These are phyloP conservation scores for Saccharum hybrid DNA, from an alignment of 202 grass and related monocot genomes.

Conservation along the genomic window DNA sequence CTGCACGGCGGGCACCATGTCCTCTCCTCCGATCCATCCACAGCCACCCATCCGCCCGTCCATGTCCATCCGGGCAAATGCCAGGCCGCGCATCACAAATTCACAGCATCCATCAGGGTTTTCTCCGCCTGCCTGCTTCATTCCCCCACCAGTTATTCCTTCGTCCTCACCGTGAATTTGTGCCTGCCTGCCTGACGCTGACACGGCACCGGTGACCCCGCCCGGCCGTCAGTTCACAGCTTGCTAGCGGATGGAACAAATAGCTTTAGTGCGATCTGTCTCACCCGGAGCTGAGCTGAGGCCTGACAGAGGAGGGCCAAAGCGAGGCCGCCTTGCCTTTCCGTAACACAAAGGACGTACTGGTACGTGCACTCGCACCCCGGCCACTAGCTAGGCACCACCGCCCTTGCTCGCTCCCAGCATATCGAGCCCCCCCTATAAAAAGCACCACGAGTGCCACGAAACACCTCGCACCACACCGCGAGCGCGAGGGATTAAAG, in stretches of 20 bases:
- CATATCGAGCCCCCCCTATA: conserved; percentile 36
- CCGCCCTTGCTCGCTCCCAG: too few relatives aligned
- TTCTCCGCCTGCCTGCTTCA: background rate
- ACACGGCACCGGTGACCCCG: too few relatives aligned
- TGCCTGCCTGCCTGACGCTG: too few relatives aligned
- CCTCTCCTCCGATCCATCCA: background rate
- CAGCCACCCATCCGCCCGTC: conserved; percentile 17
- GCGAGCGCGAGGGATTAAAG: background rate
- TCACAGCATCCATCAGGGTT: too few relatives aligned
- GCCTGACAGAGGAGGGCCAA: too few relatives aligned
- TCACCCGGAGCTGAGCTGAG: background rate
- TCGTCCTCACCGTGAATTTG: too few relatives aligned
- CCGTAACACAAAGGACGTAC: conserved; percentile 53
- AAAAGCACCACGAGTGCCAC: conserved; percentile 15
- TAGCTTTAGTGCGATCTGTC: conserved; percentile 16
- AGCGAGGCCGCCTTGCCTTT: conserved; percentile 17
- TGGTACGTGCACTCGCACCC: background rate
- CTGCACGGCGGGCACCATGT: conserved; percentile 10
- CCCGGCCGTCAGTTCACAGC: too few relatives aligned
- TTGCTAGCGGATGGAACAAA: too few relatives aligned
- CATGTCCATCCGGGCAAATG: background rate
- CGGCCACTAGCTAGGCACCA: background rate
- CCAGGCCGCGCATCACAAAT: too few relatives aligned
- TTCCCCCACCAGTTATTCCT: background rate
- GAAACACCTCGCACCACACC: conserved; percentile 9